These are phyloP conservation scores for Neofusicoccum sp. DNA, from an alignment of 2,329 filamentous ascomycete species.

Conservation along the genomic window DNA sequence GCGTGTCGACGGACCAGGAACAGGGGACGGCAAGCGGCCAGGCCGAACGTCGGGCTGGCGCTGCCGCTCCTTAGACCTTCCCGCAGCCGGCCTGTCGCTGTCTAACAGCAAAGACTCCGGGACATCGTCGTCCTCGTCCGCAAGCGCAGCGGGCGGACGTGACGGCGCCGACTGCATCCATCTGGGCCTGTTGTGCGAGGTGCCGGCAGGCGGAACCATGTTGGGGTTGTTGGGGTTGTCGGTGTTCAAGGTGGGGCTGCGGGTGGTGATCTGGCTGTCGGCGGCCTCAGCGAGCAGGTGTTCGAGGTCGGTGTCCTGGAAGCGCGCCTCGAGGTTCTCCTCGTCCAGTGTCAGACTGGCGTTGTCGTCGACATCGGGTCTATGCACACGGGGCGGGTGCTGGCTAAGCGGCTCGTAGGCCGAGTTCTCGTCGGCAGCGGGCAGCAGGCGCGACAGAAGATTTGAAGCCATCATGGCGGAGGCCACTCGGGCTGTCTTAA, in stretches of 20 bases:
- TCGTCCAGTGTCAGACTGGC: conserved; percentile 51
- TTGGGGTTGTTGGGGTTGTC: conserved; percentile 23
- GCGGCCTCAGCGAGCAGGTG: conserved; percentile 53
- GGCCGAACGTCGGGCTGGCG: conserved; percentile 16
- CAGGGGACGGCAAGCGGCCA: conserved; percentile 40
- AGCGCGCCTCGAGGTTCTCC: conserved; percentile 49
- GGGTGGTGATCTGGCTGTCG: conserved; percentile 48
- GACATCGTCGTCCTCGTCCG: conserved; percentile 61
- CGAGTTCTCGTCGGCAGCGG: conserved; percentile 47
- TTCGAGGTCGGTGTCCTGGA: conserved; percentile 58
- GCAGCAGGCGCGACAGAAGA: conserved; percentile 53
- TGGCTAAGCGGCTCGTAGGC: conserved; percentile 38
- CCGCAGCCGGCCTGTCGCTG: conserved; percentile 39
- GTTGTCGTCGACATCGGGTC: conserved; percentile 38
- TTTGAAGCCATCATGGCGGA: conserved; percentile 48
- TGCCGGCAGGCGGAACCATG: conserved; percentile 2
- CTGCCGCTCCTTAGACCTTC: conserved; percentile 22
- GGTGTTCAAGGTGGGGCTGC: conserved; percentile 40
- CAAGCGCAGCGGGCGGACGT: conserved; percentile 19
- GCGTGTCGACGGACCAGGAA: conserved; percentile 43
- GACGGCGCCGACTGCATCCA: conserved; percentile 19
- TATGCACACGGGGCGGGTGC: conserved; percentile 23
- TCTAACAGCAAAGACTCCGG: conserved; percentile 63
- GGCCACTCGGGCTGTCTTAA: background rate
- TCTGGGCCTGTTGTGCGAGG: conserved; percentile 13